Evolutionary conservation across 305 asterid species (phyloP).

Genomic region (Solanum aculeatissimum): DNA sequence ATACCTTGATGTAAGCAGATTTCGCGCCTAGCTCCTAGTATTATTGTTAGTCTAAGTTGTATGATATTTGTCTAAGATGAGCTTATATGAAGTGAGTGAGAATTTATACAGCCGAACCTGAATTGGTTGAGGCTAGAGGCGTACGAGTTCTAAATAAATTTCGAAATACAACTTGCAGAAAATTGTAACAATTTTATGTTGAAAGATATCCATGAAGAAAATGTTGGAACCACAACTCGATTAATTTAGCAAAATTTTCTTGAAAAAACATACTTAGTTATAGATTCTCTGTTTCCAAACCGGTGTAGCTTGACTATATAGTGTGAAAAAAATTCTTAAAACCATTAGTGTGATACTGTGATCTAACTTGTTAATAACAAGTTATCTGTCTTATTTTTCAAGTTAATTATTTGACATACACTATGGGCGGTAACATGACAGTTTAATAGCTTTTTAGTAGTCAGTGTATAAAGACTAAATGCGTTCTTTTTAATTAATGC

Average conservation of each 20-base stretch:
- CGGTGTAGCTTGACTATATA: background rate
- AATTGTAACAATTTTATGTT: no score
- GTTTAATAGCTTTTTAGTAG: background rate
- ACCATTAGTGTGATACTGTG: background rate
- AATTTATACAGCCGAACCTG: background rate
- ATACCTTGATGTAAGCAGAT: conserved; percentile 23
- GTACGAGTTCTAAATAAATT: no score
- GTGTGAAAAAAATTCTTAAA: background rate
- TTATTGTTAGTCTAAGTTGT: background rate
- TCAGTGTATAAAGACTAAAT: background rate
- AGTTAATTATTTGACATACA: background rate
- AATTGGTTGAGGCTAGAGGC: background rate
- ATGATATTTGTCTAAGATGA: background rate
- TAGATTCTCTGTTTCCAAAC: background rate
- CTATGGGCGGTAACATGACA: background rate
- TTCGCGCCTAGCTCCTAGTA: background rate
- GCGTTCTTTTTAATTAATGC: background rate
- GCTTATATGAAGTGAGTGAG: background rate
- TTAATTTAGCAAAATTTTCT: background rate
- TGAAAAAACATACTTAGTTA: background rate
- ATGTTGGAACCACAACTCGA: no score
- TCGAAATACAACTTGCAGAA: no score
- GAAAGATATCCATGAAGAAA: no score
- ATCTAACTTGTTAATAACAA: background rate
- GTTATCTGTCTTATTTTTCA: background rate